Evolutionary conservation across 768 basidiomycete genomes (phyloP), one percentile per base, ranked within the genome.

Genomic region (Mrakia blollopis): DNA sequence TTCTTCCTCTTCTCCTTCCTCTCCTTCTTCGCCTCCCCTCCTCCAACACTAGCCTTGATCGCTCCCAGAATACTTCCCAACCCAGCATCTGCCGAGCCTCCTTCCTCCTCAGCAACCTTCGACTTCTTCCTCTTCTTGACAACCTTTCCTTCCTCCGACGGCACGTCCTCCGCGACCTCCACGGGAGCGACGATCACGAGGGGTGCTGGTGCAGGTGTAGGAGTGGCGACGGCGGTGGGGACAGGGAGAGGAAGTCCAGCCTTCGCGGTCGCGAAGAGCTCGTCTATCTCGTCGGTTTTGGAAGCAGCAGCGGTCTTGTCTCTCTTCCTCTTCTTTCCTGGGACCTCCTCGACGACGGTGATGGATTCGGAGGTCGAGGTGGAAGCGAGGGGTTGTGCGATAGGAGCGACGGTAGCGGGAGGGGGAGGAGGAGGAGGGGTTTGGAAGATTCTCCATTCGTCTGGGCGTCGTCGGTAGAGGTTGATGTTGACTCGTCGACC

Each of bases 391-490:
- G 57, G 57, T 13, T 57, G 57, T 9, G 11, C 57, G 57, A 57
- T 7, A 28, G 57, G 25, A 6, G 13, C 57, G 57, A 28, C 14
- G 25, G 57, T 7, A 18, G 28, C 57, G 57, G 57, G 25, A 28
- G 57, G 11, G 28, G 57, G 57, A 28, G 2, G 25, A 57, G 50
- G 35, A 28, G 75, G 44, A 18, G 75, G 72, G n/a, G 73, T 85
- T 81, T 94, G 91, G 79, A 89, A 81, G 65, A 87, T 87, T 79
- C 89, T 89, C 96, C 96, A 99, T 72, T 93, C 91, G 5, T 92
- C 89, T 5, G 92, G 91, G 71, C 89, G 87, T 63, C 92, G 89
- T 79, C 89, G 88, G 9, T 95, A 87, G 32, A 98, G 84, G 80
- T 91, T 87, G 10, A 98, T 83, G 78, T 92, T 90, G 78, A 96